Evolutionary conservation across 148 eudicot species (phyloP).

Genomic region (Vaccinium corymbosum): DNA sequence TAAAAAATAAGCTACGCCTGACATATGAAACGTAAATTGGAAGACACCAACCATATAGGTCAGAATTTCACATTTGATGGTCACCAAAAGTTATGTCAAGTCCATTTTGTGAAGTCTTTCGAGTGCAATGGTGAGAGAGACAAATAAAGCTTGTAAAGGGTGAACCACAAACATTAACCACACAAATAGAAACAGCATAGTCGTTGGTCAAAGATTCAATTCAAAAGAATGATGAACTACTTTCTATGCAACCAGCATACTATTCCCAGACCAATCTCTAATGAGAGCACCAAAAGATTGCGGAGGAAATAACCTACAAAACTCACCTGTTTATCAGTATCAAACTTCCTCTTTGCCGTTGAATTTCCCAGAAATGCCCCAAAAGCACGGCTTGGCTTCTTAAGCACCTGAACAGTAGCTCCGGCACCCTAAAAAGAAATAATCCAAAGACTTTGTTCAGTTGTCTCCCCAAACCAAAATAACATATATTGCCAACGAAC

Average conservation of each 20-base stretch:
- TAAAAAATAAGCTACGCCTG: neutral
- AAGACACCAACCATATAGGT: neutral
- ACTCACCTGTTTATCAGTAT: constrained; percentile 45
- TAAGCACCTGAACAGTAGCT: constrained; percentile 69
- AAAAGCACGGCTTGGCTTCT: constrained; percentile 79
- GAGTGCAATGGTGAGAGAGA: constrained; percentile 1
- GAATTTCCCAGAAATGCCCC: constrained; percentile 83
- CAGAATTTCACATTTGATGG: neutral
- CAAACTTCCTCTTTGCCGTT: constrained; percentile 53
- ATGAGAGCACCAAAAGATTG: neutral
- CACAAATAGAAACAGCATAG: constrained; percentile 10
- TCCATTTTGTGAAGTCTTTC: neutral
- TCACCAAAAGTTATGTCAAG: neutral
- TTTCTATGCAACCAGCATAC: neutral
- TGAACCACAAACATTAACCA: neutral
- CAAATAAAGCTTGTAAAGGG: neutral
- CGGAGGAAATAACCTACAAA: neutral
- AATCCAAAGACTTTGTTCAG: neutral
- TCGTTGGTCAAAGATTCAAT: neutral
- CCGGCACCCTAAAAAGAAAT: constrained; percentile 39
- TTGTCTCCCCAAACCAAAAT: neutral
- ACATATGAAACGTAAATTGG: neutral
- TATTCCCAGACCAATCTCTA: neutral
- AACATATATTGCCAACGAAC: neutral
- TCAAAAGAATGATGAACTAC: neutral